Evolutionary conservation across 768 basidiomycete genomes (phyloP), one percentile per base, ranked within the genome.

Genomic region (Leccinum aurantiacum): DNA sequence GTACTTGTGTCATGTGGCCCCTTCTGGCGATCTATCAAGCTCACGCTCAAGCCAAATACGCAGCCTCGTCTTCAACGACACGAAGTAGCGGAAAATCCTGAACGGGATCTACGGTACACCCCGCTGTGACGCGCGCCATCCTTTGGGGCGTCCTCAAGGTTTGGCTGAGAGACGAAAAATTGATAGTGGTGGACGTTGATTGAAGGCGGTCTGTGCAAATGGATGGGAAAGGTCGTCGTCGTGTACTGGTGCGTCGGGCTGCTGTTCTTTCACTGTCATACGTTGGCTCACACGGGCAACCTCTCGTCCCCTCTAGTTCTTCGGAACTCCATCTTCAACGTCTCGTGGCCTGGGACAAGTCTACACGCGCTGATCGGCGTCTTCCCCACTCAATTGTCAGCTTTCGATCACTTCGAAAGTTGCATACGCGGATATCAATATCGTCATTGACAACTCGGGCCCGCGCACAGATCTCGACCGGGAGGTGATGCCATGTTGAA

Each of bases 171-270:
- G 96, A 97, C 9, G 78, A 92, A 66, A 88, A 82, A 69, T 78
- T 90, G 46, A 91, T 89, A 63, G 80, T 98, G 3, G 74, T 98
- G 63, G 97, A 98, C 73, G 91, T 97, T 99, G 59, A 88, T 99
- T 58, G 97, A 99, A 71, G 87, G 90, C 1, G 88, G 88, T 2
- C 70, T 98, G 38, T 93, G 89, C 85, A 85, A 82, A 67, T 89
- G 84, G 81, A 89, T 95, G 49, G 94, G 88, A 3, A 81, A 83
- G 62, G 86, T 98, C 25, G 82, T 95, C 4, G 88, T 99, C 11
- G 94, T 97, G 7, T 95, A 93, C 70, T 97, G 95, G 96, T 97
- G 57, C 53, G 83, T 62, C n/a, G 1, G 2, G 9, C 9, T 76
- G 17, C n/a, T 17, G 50, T 29, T 17, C 52, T 27, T 47, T 22